Evolutionary conservation across 768 basidiomycete genomes (phyloP).

Genomic region (Tulasnella sp.): DNA sequence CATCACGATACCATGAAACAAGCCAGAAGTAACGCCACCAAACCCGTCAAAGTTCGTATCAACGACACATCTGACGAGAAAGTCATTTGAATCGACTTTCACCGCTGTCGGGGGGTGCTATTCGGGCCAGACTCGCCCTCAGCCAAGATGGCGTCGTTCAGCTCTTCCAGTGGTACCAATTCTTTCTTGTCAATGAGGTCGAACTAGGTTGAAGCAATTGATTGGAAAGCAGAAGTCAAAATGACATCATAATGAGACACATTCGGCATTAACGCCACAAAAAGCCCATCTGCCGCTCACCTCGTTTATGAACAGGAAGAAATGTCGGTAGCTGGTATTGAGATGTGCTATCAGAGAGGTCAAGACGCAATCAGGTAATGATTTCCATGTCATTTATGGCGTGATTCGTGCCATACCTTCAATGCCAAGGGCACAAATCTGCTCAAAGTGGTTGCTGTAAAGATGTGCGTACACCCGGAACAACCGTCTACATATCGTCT

Average conservation of each 20-base stretch:
- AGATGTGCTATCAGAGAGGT: slow-evolving; percentile 59
- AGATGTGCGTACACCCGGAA: slow-evolving; percentile 98
- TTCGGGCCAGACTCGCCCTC: slow-evolving; percentile 31
- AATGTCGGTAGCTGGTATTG: slow-evolving; percentile 97
- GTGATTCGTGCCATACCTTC: slow-evolving; percentile 69
- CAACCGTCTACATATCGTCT: slow-evolving; percentile 80
- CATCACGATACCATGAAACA: too few species aligned
- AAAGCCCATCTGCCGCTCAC: slow-evolving; percentile 32
- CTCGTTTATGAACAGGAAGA: slow-evolving; percentile 94
- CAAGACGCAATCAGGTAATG: neutral
- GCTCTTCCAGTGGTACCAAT: slow-evolving; percentile 84
- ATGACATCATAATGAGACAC: slow-evolving; percentile 1
- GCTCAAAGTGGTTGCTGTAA: slow-evolving; percentile 98
- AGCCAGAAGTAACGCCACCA: too few species aligned
- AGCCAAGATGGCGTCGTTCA: slow-evolving; percentile 79
- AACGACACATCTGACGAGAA: too few species aligned
- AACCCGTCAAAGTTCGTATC: too few species aligned
- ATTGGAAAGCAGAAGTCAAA: slow-evolving; percentile 1
- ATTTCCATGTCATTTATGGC: neutral
- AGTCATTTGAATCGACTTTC: too few species aligned
- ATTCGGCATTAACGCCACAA: neutral
- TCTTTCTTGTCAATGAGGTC: slow-evolving; percentile 95
- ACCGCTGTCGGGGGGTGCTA: neutral
- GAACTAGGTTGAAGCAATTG: slow-evolving; percentile 40
- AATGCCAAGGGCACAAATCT: slow-evolving; percentile 94